Evolutionary conservation across 2,329 filamentous ascomycete genomes (phyloP), one percentile per base, ranked within the genome.

Genomic region (Drechslerella dactyloides): DNA sequence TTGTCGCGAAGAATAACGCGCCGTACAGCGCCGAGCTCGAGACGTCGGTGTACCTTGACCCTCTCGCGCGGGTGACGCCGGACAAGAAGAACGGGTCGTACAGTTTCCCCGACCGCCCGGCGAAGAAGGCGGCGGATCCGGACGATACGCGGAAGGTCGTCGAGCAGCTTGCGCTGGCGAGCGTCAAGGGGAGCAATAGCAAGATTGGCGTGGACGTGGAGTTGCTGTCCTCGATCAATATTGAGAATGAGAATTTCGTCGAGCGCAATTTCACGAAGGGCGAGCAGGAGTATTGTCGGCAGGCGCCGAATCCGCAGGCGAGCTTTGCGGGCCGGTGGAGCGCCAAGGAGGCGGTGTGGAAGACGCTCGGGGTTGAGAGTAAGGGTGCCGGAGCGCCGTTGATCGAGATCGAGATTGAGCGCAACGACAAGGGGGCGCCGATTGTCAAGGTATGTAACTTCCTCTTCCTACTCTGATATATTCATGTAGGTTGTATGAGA

Each of bases 311-410:
- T 78, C 90, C 92, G 0, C 91, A 91, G 78, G 90, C 93, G 75
- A 96, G 91, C 57, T 99, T 97, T 81, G 91, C 93, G 3, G 94
- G 94, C 55, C 88, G 92, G 76, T 99, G 94, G 94, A 93, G 89
- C 77, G 94, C 94, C 37, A 99, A 99, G 83, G 94, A 99, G 82
- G 94, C 94, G 27, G 93, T 99, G 0, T 99, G 99, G 85, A 99
- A 99, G 86, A 92, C 91, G 40, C 84, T 99, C 13, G 92, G 93
- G 75, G 93, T 97, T 11, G 82, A 85, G 76, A 89, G 93, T 81
- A 88, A 90, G 81, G 94, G 94, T 73, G 93, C 90, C 8, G 94
- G 96, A 75, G 93, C 94, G 69, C 85, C 91, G 15, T 81, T 99
- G 81, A 94, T 89, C 83, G 93, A 97, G 46, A 99, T 99, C 82